Base-by-base conservation (phyloP, 176 grass and related monocot genomes). In the Eremochloa ophiuroides region DNA sequence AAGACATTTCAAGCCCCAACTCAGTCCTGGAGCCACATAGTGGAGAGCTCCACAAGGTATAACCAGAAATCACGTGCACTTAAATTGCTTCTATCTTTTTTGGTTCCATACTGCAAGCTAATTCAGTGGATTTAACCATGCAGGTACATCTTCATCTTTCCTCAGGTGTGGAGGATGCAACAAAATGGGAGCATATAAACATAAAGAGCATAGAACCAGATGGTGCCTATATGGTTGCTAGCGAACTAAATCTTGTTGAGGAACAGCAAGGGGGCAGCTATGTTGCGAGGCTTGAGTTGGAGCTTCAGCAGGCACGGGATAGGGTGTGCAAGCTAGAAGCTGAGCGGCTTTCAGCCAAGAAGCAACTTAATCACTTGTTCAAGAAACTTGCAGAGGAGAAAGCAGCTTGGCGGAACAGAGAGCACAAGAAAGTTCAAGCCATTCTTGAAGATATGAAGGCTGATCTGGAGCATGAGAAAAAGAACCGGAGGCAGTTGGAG, bases 381-480 rank as follows among this genome's bases (percentile, higher is more conserved):
- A 88, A 92, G 27, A 97, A 92, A 79, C 90, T 97, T 9, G 65
- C 69, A 15, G 91, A 90, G 87, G 94, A 94, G 71, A 97, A 97
- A 80, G 87, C 82, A 80, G 85, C 89, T 63, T 97, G 94, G 94
- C 62, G 62, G 33, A 92, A 86, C 34, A 92, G 94, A 90, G 94
- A 97, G 81, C 94, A 97, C 74, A 91, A 94, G 75, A 97, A 97
- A 73, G 87, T 80, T 25, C 74, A 65, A 73, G 82, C 91, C 64
- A 87, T 97, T 72, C 62, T 97, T 82, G 87, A 97, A 60, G 89
- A 88, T 73, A 88, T 97, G 83, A 94, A 90, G 89, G 85, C 80
- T 30, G 91, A 97, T 53, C 89, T 97, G 60, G 88, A 94, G n/a
- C 93, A 91, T 84, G 94, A 94, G 82, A 92, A 85, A 62, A 97